Evolutionary conservation across 73 alveolate species (phyloP).

Genomic region (Uronychia setigera): DNA sequence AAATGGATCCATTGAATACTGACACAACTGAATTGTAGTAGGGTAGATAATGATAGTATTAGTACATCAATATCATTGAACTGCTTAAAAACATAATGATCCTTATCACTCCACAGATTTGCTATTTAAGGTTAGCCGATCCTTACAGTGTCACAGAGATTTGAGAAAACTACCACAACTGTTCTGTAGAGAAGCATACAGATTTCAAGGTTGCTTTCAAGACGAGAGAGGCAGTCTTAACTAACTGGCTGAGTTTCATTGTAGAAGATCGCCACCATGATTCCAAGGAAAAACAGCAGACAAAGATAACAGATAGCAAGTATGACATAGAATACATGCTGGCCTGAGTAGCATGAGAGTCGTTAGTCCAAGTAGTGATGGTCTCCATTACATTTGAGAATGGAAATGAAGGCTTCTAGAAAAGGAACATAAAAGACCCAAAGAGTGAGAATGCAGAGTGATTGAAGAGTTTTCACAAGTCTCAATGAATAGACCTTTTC

Average conservation of each 20-base stretch:
- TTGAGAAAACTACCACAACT: conserved; percentile 11
- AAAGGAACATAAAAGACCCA: conserved; percentile 47
- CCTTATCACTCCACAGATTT: background rate
- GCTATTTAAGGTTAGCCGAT: background rate
- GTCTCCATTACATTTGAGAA: conserved; percentile 18
- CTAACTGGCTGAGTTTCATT: conserved; percentile 54
- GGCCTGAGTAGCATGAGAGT: conserved; percentile 13
- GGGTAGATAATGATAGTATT: conserved; percentile 28
- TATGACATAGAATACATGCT: conserved; percentile 12
- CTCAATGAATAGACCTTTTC: no score
- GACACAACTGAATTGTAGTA: conserved; percentile 34
- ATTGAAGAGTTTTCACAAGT: no score
- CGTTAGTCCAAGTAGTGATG: conserved; percentile 10
- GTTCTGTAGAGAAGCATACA: conserved; percentile 14
- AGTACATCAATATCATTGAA: conserved; percentile 15
- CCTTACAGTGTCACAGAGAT: conserved; percentile 10
- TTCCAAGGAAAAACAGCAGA: background rate
- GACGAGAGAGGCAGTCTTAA: conserved; percentile 23
- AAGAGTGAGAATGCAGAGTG: no score
- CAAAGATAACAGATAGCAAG: conserved; percentile 9
- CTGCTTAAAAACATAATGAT: background rate
- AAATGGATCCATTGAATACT: conserved; percentile 30
- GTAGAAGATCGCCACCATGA: conserved; percentile 28
- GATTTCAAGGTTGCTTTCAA: conserved; percentile 33
- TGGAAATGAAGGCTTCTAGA: conserved; percentile 28